A percentile compares a stretch with the other conserved stretches of the same genome.
phyloP scores from a whole-genome alignment of 2,329 filamentous ascomycete species.

The Phaeosphaeria sp. region DNA sequence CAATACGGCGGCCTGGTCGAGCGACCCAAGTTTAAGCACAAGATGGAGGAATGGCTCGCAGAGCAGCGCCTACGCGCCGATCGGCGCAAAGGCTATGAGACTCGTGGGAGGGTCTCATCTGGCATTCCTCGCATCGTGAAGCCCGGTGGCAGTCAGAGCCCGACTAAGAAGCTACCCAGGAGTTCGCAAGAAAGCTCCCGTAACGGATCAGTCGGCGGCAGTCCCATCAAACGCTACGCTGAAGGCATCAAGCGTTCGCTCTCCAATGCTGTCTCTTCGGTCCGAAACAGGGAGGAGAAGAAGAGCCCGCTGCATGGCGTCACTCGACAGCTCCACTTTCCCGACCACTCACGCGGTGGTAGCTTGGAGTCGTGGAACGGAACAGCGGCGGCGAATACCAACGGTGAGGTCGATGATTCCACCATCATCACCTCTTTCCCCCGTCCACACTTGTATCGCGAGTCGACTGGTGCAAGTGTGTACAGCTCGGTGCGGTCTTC shows the following conservation, averaged over 20 bases:
- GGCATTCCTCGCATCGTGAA: constrained; percentile 13
- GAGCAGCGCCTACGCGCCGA: constrained; percentile 28
- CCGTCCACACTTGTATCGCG: constrained; percentile 10
- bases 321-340: constrained; percentile 22
- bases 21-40: constrained; percentile 36
- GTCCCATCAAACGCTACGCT: constrained; percentile 28
- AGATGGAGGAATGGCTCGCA: constrained; percentile 36
- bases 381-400: background rate
- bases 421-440: constrained; percentile 8
- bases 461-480: constrained; percentile 19
- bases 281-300: constrained; percentile 20
- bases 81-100: constrained; percentile 16
- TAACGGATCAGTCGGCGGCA: constrained; percentile 4
- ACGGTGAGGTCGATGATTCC: background rate
- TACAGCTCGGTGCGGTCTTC: constrained; percentile 23
- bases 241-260: constrained; percentile 24
- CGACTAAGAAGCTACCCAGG: background rate
- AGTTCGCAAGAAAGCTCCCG: background rate
- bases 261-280: constrained; percentile 13
- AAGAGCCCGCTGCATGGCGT: constrained; percentile 32
- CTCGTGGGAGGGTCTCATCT: constrained; percentile 10
- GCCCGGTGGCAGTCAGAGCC: background rate
- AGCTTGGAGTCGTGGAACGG: background rate
- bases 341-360: constrained; percentile 1
- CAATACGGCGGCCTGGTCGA: constrained; percentile 42